Percentiles rank a stretch among this genome's conserved stretches.
Evolutionary conservation across 306 rosid genomes (phyloP).

Genomic region (Quercus glauca): DNA sequence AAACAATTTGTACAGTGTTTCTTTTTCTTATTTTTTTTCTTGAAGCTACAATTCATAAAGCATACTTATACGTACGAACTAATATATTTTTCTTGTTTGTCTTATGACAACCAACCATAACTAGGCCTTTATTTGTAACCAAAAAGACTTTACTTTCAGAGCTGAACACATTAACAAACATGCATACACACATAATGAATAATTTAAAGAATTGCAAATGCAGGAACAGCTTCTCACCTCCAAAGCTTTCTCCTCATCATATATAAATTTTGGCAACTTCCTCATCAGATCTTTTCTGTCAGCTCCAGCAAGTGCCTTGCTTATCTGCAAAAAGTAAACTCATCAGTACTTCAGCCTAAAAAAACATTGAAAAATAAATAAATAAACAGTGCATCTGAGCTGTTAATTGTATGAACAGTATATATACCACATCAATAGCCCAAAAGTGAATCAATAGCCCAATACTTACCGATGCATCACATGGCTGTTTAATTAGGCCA

Average conservation of each 20-base stretch:
- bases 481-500: not conserved
- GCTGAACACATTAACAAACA: not conserved
- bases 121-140: not conserved
- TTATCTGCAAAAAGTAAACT: constrained; percentile 33
- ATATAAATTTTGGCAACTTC: constrained; percentile 65
- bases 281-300: constrained; percentile 58
- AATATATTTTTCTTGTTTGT: too few relatives aligned
- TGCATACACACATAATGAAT: not conserved
- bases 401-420: not conserved
- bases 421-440: not conserved
- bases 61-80: too few relatives aligned
- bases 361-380: not conserved
- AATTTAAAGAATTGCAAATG: constrained; percentile 12
- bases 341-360: not conserved
- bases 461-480: not conserved
- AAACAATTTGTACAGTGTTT: not conserved
- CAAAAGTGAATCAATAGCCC: not conserved
- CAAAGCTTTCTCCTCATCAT: constrained; percentile 62
- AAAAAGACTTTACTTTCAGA: not conserved
- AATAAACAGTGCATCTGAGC: not conserved
- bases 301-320: constrained; percentile 52
- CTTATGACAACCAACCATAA: not conserved
- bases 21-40: not conserved
- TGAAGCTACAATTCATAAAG: too few relatives aligned
- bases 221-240: constrained; percentile 46